Percentiles rank a stretch among this genome's conserved stretches.
These are phyloP conservation scores for Xylariaceae sp. DNA, from an alignment of 2,329 filamentous ascomycete genomes.

Conservation along the genomic window DNA sequence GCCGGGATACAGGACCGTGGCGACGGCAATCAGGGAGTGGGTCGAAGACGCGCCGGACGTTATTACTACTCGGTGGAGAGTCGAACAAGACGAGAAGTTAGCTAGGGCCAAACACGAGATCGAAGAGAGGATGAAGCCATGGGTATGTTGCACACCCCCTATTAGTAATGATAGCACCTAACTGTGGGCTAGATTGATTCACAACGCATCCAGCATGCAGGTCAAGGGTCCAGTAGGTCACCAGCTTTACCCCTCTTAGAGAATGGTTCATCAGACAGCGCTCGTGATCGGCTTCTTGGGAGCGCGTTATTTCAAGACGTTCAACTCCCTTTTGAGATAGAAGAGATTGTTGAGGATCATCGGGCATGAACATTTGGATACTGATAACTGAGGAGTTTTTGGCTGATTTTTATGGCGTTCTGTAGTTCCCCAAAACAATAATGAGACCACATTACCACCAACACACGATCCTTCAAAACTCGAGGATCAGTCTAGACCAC, in stretches of 20 bases:
- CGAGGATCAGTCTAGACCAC: slow-evolving; percentile 31
- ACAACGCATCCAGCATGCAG: slow-evolving; percentile 30
- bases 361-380: slow-evolving; percentile 20
- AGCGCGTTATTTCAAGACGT: slow-evolving; percentile 30
- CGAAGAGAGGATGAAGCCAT: slow-evolving; percentile 48
- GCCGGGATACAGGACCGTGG: slow-evolving; percentile 63
- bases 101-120: slow-evolving; percentile 48
- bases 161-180: slow-evolving; percentile 7
- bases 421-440: slow-evolving; percentile 39
- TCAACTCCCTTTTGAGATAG: slow-evolving; percentile 37
- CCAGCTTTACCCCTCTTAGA: slow-evolving; percentile 30
- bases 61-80: slow-evolving; percentile 60
- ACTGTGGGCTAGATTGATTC: slow-evolving; percentile 33
- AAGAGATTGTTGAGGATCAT: slow-evolving; percentile 36
- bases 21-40: slow-evolving; percentile 55
- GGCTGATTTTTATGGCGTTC: slow-evolving; percentile 36
- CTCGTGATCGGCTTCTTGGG: slow-evolving; percentile 28
- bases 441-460: slow-evolving; percentile 36
- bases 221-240: slow-evolving; percentile 36
- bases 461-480: slow-evolving; percentile 32
- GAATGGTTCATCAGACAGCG: slow-evolving; percentile 19
- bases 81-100: slow-evolving; percentile 58
- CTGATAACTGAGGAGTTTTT: slow-evolving; percentile 25
- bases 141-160: slow-evolving; percentile 33
- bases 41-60: slow-evolving; percentile 55